These are phyloP conservation scores for Coemansia sp. DNA, from an alignment of 192 early-diverging fungal genomes.

Conservation along the genomic window DNA sequence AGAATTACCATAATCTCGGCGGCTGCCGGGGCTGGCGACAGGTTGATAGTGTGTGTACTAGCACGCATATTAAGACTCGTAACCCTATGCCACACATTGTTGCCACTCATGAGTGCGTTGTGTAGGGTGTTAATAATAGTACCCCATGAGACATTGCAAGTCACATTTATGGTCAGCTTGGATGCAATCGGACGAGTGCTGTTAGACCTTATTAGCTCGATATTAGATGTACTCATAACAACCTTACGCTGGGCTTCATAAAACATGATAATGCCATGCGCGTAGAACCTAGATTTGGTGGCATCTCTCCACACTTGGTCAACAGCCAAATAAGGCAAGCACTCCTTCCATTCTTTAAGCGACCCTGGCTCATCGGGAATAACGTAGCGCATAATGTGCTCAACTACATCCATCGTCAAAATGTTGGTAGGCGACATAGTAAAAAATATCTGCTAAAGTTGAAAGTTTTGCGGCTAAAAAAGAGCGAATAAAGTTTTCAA, in stretches of 20 bases:
- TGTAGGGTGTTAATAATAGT: background rate
- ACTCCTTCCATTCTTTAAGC: too few relatives aligned
- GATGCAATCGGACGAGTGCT: background rate
- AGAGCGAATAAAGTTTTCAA: too few relatives aligned
- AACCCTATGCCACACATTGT: background rate
- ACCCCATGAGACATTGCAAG: background rate
- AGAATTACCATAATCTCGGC: background rate
- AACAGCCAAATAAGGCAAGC: too few relatives aligned
- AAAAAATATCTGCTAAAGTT: too few relatives aligned
- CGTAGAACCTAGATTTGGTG: background rate
- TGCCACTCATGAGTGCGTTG: background rate
- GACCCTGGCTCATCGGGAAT: too few relatives aligned
- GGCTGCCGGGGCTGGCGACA: too few relatives aligned
- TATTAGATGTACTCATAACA: background rate
- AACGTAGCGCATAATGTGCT: too few relatives aligned
- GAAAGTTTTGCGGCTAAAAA: too few relatives aligned
- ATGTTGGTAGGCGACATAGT: too few relatives aligned
- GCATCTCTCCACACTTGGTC: background rate
- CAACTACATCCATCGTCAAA: too few relatives aligned
- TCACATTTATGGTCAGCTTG: background rate
- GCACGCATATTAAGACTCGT: background rate
- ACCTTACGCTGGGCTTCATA: too few relatives aligned
- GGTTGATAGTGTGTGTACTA: background rate
- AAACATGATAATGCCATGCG: background rate
- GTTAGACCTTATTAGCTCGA: background rate